Evolutionary conservation across 495 filamentous ascomycete genomes (phyloP).

Genomic region (Daldinia decipiens): DNA sequence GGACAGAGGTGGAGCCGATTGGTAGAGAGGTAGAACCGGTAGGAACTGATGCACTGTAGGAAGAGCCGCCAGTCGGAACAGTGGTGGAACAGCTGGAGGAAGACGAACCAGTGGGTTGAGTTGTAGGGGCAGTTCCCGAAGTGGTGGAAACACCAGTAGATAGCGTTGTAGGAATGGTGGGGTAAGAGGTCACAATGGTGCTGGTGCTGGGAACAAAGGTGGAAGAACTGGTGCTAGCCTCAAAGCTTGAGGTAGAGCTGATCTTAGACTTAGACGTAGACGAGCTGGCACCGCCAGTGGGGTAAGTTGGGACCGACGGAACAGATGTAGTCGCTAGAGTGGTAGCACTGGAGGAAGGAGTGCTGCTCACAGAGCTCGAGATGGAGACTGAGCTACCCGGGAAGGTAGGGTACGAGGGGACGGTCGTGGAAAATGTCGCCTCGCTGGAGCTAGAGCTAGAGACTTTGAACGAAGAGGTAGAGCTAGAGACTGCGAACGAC

Average conservation of each 20-base stretch:
- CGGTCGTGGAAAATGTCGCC: slow-evolving; percentile 37
- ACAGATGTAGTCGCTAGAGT: not conserved
- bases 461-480: not conserved
- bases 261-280: not conserved
- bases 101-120: not conserved
- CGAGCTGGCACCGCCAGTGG: not conserved
- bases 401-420: slow-evolving; percentile 26
- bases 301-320: not conserved
- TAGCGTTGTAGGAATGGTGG: not conserved
- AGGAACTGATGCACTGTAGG: not conserved
- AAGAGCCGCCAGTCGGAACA: not conserved
- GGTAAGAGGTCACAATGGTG: slow-evolving; percentile 5
- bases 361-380: not conserved
- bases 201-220: not conserved
- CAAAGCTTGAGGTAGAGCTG: slow-evolving; percentile 21
- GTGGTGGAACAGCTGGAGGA: slow-evolving; percentile 15
- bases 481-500: not conserved
- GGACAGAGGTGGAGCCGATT: too few species aligned
- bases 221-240: slow-evolving; percentile 19
- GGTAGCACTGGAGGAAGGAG: not conserved
- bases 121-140: not conserved
- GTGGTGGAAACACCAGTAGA: too few species aligned
- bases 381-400: not conserved
- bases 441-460: not conserved
- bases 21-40: slow-evolving; percentile 45